A percentile compares a stretch with the other conserved stretches of the same genome.
Evolutionary conservation across 1,139 yeast species (phyloP).

Genomic region (Arxiozyma slooffiae): DNA sequence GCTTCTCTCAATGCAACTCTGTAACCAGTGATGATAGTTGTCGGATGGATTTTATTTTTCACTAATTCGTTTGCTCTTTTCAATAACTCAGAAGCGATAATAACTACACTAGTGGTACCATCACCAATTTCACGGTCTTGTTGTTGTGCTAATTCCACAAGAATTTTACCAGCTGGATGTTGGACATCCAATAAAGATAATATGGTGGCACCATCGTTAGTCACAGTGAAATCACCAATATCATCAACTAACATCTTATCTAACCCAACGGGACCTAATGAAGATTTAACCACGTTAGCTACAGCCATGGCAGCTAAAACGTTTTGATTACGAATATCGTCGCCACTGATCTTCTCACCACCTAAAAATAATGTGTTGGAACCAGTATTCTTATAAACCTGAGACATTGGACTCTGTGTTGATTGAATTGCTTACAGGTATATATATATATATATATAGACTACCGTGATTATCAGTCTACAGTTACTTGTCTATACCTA

Average conservation of each 20-base stretch:
- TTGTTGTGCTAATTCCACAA: slow-evolving; percentile 96
- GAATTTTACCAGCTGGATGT: slow-evolving; percentile 96
- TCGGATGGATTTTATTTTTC: slow-evolving; percentile 89
- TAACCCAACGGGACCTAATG: slow-evolving; percentile 95
- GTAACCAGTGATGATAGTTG: slow-evolving; percentile 94
- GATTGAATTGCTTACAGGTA: slow-evolving; percentile 4
- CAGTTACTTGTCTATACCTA: neutral
- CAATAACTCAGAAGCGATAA: slow-evolving; percentile 85
- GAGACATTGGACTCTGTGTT: slow-evolving; percentile 36
- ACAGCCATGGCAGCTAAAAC: slow-evolving; percentile 94
- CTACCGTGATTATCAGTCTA: neutral
- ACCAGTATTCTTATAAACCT: slow-evolving; percentile 57
- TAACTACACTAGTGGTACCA: slow-evolving; percentile 94
- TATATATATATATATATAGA: too few relatives aligned
- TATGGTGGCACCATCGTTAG: slow-evolving; percentile 98
- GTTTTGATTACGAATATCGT: slow-evolving; percentile 91
- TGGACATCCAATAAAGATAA: slow-evolving; percentile 85
- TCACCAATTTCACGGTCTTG: slow-evolving; percentile 99
- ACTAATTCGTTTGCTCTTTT: slow-evolving; percentile 92
- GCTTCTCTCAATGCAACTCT: slow-evolving; percentile 92
- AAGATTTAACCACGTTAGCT: slow-evolving; percentile 93
- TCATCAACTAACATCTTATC: slow-evolving; percentile 99
- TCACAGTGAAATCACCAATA: slow-evolving; percentile 97
- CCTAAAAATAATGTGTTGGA: slow-evolving; percentile 89
- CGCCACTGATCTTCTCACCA: slow-evolving; percentile 93